These are phyloP conservation scores for Hypoxylon sp. DNA, from an alignment of 2,329 filamentous ascomycete genomes.

Conservation along the genomic window DNA sequence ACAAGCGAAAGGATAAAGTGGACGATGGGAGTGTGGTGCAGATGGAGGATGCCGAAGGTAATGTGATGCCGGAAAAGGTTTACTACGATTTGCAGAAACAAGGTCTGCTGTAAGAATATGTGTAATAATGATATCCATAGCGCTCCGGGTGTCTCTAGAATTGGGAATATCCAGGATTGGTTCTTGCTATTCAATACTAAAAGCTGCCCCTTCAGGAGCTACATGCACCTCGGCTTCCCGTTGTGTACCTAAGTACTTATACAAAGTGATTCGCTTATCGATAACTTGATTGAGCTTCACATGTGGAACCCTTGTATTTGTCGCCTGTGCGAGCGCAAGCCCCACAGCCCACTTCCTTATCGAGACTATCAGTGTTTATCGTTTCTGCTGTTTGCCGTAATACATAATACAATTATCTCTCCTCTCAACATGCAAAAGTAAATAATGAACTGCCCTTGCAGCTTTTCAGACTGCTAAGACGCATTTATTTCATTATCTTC, in stretches of 20 bases:
- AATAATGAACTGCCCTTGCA: constrained; percentile 15
- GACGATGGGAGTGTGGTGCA: constrained; percentile 90
- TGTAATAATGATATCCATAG: constrained; percentile 18
- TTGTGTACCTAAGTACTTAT: neutral
- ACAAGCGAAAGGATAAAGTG: constrained; percentile 82
- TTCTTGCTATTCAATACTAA: neutral
- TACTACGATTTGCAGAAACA: constrained; percentile 96
- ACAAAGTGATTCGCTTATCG: neutral
- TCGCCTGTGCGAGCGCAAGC: neutral
- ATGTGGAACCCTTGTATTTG: neutral
- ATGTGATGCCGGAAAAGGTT: constrained; percentile 99
- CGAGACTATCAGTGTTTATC: constrained; percentile 6
- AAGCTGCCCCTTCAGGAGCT: neutral
- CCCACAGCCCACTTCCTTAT: constrained; percentile 12
- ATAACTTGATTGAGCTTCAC: neutral
- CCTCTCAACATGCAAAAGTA: constrained; percentile 13
- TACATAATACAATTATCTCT: neutral
- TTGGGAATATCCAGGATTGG: neutral
- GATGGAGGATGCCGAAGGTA: constrained; percentile 98
- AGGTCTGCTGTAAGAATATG: constrained; percentile 75
- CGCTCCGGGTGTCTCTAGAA: neutral
- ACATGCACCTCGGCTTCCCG: neutral
- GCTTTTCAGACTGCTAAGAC: neutral
- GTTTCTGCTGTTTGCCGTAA: constrained; percentile 5
- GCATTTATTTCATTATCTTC: neutral